Evolutionary conservation across 1,139 yeast genomes (phyloP).

Genomic region (Pichia sp.): DNA sequence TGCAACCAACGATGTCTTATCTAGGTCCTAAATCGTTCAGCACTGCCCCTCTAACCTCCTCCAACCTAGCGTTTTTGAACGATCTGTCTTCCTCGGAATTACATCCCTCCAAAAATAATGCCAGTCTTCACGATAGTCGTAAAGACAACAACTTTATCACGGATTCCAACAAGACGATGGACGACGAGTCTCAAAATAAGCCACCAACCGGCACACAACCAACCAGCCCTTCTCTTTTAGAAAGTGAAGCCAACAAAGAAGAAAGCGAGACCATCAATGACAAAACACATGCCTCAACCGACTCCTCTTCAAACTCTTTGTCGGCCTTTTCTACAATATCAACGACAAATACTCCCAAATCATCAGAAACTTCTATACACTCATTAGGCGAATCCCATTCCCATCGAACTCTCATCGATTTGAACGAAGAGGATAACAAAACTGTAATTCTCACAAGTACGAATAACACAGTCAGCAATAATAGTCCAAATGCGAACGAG

Average conservation of each 20-base stretch:
- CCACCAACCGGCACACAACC: background rate
- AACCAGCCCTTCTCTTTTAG: no score
- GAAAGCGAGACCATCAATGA: background rate
- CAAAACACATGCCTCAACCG: background rate
- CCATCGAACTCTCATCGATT: constrained; percentile 4
- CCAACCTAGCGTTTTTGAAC: constrained; percentile 20
- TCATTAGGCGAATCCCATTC: constrained; percentile 3
- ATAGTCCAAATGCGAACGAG: background rate
- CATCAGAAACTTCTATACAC: constrained; percentile 15
- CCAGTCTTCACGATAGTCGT: background rate
- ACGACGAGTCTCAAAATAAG: background rate
- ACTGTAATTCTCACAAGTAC: constrained; percentile 31
- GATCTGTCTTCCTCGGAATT: background rate
- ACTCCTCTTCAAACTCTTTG: constrained; percentile 2
- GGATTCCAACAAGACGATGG: background rate
- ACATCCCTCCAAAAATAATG: background rate
- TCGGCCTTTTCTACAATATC: constrained; percentile 3
- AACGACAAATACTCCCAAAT: constrained; percentile 5
- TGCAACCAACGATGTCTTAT: constrained; percentile 27
- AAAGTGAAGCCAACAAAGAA: background rate
- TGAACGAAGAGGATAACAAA: constrained; percentile 18
- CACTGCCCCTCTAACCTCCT: constrained; percentile 31
- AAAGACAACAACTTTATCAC: background rate
- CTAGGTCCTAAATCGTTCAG: constrained; percentile 32
- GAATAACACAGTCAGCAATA: background rate